Base-by-base conservation (phyloP, 2,329 filamentous ascomycete species). In the Thelonectria olida region DNA sequence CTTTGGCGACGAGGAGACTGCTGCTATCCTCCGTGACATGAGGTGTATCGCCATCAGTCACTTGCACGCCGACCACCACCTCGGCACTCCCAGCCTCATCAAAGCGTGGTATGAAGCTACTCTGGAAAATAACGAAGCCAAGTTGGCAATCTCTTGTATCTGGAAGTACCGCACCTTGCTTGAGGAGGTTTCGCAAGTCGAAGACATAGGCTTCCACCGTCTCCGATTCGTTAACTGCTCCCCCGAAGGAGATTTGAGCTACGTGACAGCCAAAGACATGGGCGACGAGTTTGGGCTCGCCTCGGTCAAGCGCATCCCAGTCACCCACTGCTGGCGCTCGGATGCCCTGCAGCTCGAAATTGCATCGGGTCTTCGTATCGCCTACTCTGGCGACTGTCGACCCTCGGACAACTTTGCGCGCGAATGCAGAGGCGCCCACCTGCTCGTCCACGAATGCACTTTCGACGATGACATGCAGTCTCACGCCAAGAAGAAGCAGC, bases 401-500 rank as follows among this genome's bases (percentile, higher is more conserved):
- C 96, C 96, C 0, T 92, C 88, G 4, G 71, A 79, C 2, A 73
- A 79, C 0, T 97, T 99, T 73, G 87, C 88, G 0, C 68, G 77
- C 12, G 90, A 95, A 51, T 96, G 92, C 45, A 80, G 81, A 45
- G 89, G 88, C 63, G 89, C 91, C 2, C 97, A 95, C 13, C 84
- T 99, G 7, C 86, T 97, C 5, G 88, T 99, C 57, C 96, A 99
- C 80, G 96, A 99, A 83, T 94, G 93, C 64, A 99, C 96, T 0
- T 98, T 99, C 73, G 92, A 96, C 68, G 92, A 97, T 73, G 92
- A 96, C 70, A 86, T 97, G 69, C 71, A 78, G 38, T 86, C 84
- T 15, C 94, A 97, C 71, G 96, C 96, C 4, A 74, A 85, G 25
- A 92, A 90, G 52, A 99, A 99, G 86, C 93, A 91, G 73, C 96